Conservation (phyloP, 2,329 filamentous ascomycete species). For the Diaporthe citri region DNA sequence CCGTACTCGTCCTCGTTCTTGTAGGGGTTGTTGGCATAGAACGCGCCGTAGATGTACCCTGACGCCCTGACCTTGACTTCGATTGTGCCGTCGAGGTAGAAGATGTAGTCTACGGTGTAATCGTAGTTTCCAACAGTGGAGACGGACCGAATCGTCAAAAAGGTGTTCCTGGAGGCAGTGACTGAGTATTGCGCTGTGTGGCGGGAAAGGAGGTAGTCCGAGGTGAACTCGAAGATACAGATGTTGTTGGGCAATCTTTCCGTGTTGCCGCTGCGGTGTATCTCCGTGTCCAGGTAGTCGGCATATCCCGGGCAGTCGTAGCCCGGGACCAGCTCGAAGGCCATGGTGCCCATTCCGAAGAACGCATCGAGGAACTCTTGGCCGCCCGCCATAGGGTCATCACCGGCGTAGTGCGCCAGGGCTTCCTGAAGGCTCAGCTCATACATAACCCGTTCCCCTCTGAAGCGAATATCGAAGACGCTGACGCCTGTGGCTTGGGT, state of each 20-base stretch:
- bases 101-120: slow-evolving; percentile 52
- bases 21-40: slow-evolving; percentile 46
- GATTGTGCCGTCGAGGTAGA: slow-evolving; percentile 52
- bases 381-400: slow-evolving; percentile 57
- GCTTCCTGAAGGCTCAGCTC: slow-evolving; percentile 66
- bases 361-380: slow-evolving; percentile 58
- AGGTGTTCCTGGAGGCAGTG: slow-evolving; percentile 47
- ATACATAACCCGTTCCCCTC: slow-evolving; percentile 63
- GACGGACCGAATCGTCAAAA: slow-evolving; percentile 53
- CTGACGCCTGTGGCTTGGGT: slow-evolving; percentile 58
- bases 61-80: slow-evolving; percentile 54
- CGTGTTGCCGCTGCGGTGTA: slow-evolving; percentile 49
- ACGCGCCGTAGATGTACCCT: slow-evolving; percentile 53
- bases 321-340: slow-evolving; percentile 55
- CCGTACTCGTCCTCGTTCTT: slow-evolving; percentile 51
- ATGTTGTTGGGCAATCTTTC: slow-evolving; percentile 50
- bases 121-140: slow-evolving; percentile 60
- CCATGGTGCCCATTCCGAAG: slow-evolving; percentile 52
- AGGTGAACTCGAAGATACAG: slow-evolving; percentile 55
- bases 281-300: slow-evolving; percentile 51
- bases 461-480: slow-evolving; percentile 64
- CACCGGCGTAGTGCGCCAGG: slow-evolving; percentile 64
- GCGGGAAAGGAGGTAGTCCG: slow-evolving; percentile 52
- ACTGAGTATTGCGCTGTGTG: slow-evolving; percentile 50
- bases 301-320: slow-evolving; percentile 54